Base-by-base conservation (phyloP, 352 stramenopile genomes). In the Globisporangium ultimum region DNA sequence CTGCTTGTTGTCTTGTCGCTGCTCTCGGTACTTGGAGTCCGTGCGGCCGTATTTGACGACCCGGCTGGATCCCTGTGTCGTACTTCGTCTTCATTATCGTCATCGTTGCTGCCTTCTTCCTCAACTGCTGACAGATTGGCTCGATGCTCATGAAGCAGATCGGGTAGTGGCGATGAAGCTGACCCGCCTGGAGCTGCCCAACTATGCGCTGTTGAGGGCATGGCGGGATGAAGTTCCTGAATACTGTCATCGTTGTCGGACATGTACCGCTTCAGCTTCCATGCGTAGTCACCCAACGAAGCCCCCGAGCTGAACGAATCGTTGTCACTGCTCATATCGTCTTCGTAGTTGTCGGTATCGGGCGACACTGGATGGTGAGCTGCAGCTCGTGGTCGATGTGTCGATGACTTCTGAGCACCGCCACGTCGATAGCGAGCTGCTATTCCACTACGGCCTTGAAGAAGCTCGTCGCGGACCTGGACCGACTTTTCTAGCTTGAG, bases 401-500 rank as follows among this genome's bases (percentile, higher is more conserved):
- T 36, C 7, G 28, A 36, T 5, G 28, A 10, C 28, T 15, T 14
- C 18, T 58, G 20, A 21, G 34, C 14, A 2, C 14, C n/a, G 20
- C 17, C 13, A 41, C 6, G 22, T 43, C 20, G 51, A 2, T 53
- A n/a, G 20, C 8, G n/a, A 13, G 41, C 12, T 52, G 55, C 32
- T 28, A 43, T 53, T 55, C 52, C 55, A 51, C 24, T 38, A 10
- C 7, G 4, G 8, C 28, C 28, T 36, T 36, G 32, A 22, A 90
- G 64, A 20, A 90, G 53, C 14, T 81, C 65, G 15, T 90, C 78
- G 14, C 80, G 72, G 13, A 72, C 54, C 51, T 88, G 80, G 18
- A 90, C 76, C 0, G 76, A 87, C 58, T 88, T 78, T 22, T 90
- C 80, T 14, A 90, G 63, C 51, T 84, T 80, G 0, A 77, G 64